Conservation (phyloP, 305 asterid genomes). For the Fraxinus dipetala region DNA sequence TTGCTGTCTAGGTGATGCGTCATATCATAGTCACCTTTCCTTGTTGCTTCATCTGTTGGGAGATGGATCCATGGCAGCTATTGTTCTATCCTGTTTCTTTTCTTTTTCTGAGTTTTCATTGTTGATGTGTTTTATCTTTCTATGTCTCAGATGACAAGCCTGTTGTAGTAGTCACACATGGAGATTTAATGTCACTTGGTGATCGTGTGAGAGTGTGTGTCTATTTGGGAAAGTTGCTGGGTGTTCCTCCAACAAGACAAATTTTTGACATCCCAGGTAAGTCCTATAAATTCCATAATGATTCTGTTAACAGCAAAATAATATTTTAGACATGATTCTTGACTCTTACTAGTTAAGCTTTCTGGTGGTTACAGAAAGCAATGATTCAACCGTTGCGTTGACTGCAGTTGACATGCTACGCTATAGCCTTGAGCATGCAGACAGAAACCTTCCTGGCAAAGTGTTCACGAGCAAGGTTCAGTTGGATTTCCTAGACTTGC, state of each 20-base stretch:
- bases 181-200: slow-evolving; percentile 61
- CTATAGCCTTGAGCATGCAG: slow-evolving; percentile 72
- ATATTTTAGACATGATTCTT: slow-evolving; percentile 1
- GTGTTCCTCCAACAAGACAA: slow-evolving; percentile 62
- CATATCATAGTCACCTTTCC: not conserved
- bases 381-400: slow-evolving; percentile 43
- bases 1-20: not conserved
- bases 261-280: slow-evolving; percentile 85
- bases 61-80: not conserved
- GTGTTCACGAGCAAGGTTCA: slow-evolving; percentile 41
- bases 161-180: slow-evolving; percentile 75
- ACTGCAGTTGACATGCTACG: slow-evolving; percentile 48
- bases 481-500: slow-evolving; percentile 7
- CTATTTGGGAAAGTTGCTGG: slow-evolving; percentile 63
- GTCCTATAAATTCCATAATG: not conserved
- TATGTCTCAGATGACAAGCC: slow-evolving; percentile 74
- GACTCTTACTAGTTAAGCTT: not conserved
- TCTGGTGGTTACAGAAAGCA: slow-evolving; percentile 42
- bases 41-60: not conserved
- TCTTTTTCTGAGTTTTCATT: not conserved
- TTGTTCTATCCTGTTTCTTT: not conserved
- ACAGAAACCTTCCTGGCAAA: slow-evolving; percentile 53
- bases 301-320: not conserved
- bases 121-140: not conserved
- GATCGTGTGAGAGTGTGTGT: slow-evolving; percentile 59